A percentile compares a stretch with the other conserved stretches of the same genome.
Evolutionary conservation across 139 green algal genomes (phyloP).

Genomic region (Trebouxia sp.): DNA sequence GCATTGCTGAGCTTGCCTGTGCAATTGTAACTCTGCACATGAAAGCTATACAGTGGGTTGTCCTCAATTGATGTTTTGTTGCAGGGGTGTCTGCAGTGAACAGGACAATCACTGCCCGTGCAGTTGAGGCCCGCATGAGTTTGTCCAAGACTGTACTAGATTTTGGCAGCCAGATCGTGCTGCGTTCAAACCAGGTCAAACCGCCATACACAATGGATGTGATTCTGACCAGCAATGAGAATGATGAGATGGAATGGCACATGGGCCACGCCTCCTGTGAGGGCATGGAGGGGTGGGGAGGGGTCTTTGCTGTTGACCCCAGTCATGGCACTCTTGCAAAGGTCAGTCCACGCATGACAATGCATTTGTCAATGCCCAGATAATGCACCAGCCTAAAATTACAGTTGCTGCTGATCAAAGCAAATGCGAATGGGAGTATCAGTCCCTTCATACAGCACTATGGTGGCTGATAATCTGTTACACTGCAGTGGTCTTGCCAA

Average conservation of each 20-base stretch:
- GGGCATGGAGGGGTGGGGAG: constrained; percentile 26
- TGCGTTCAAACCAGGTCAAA: constrained; percentile 52
- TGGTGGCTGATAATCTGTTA: too few relatives aligned
- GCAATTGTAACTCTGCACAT: too few relatives aligned
- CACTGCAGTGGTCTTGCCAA: too few relatives aligned
- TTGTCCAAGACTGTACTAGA: constrained; percentile 59
- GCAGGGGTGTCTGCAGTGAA: constrained; percentile 15
- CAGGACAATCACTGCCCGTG: constrained; percentile 32
- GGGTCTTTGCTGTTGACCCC: constrained; percentile 24
- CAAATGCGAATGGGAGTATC: too few relatives aligned
- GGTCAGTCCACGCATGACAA: not conserved
- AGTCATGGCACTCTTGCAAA: constrained; percentile 10
- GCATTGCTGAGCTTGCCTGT: too few relatives aligned
- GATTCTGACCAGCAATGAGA: constrained; percentile 39
- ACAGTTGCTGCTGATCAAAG: too few relatives aligned
- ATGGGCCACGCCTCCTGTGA: constrained; percentile 28
- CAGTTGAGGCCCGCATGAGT: constrained; percentile 57
- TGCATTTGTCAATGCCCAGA: too few relatives aligned
- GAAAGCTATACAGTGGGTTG: not conserved
- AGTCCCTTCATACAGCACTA: too few relatives aligned
- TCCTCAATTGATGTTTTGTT: not conserved
- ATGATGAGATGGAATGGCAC: constrained; percentile 37
- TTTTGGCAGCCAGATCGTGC: constrained; percentile 65
- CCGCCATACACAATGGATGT: constrained; percentile 50
- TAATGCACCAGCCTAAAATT: too few relatives aligned